These are phyloP conservation scores for Ophiostoma sp. DNA, from an alignment of 2,329 filamentous ascomycete species.

Conservation along the genomic window DNA sequence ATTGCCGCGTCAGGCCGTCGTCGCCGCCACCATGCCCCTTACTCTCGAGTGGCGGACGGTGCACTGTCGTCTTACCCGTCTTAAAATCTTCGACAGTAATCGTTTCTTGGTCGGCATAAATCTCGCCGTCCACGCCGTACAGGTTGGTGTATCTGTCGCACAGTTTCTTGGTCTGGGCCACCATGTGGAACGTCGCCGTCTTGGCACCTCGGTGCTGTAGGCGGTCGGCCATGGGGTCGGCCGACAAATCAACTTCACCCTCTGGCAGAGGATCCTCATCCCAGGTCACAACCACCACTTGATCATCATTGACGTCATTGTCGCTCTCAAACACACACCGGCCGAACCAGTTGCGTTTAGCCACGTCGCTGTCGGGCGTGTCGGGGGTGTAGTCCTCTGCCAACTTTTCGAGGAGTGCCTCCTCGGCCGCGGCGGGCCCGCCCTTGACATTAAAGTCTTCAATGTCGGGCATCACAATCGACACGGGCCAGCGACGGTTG, in stretches of 20 bases:
- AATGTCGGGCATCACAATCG: conserved; percentile 88
- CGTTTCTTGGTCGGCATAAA: conserved; percentile 75
- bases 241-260: neutral
- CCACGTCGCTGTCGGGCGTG: conserved; percentile 50
- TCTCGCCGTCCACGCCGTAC: conserved; percentile 83
- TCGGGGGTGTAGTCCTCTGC: conserved; percentile 55
- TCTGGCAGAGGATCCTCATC: conserved; percentile 62
- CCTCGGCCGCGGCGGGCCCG: conserved; percentile 49
- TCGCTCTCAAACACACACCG: conserved; percentile 93
- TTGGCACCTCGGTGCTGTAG: conserved; percentile 64
- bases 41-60: conserved; percentile 61
- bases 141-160: conserved; percentile 83
- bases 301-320: conserved; percentile 93
- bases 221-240: conserved; percentile 30
- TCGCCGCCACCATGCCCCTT: conserved; percentile 75
- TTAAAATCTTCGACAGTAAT: conserved; percentile 77
- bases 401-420: conserved; percentile 41
- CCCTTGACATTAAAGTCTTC: conserved; percentile 64
- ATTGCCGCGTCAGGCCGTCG: conserved; percentile 75
- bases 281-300: conserved; percentile 86
- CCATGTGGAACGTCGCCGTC: conserved; percentile 90
- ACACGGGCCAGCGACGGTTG: conserved; percentile 77
- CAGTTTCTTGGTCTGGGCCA: conserved; percentile 81
- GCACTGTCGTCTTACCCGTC: conserved; percentile 54
- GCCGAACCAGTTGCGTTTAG: conserved; percentile 73